Evolutionary conservation across 345 rosid species (phyloP).

Genomic region (Hirschfeldia incana): DNA sequence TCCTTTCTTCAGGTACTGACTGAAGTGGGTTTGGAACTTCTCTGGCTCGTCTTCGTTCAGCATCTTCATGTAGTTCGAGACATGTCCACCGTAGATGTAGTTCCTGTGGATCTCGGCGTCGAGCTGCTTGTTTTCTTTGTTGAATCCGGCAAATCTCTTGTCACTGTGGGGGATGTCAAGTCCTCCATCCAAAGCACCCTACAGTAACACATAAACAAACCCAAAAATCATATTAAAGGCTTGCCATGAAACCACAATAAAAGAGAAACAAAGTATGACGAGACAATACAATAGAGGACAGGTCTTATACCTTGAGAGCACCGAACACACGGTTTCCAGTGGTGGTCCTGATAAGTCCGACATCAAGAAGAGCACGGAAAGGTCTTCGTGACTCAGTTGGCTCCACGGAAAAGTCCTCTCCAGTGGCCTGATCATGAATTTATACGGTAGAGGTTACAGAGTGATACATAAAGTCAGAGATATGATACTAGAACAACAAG

Average conservation of each 20-base stretch:
- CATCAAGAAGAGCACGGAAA: constrained; percentile 82
- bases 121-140: not conserved
- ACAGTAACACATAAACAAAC: not conserved
- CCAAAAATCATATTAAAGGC: not conserved
- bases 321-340: constrained; percentile 81
- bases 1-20: constrained; percentile 54
- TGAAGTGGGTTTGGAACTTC: constrained; percentile 67
- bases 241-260: not conserved
- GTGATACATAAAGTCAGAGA: not conserved
- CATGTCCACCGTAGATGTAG: constrained; percentile 11
- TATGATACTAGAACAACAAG: not conserved
- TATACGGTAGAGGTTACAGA: not conserved
- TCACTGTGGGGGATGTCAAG: constrained; percentile 80
- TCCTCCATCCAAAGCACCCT: constrained; percentile 65
- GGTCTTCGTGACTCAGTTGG: constrained; percentile 70
- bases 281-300: not conserved
- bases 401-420: constrained; percentile 73
- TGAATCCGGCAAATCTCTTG: constrained; percentile 58
- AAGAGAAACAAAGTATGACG: not conserved
- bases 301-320: constrained; percentile 57
- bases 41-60: constrained; percentile 69
- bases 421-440: constrained; percentile 14
- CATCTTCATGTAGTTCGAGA: constrained; percentile 62
- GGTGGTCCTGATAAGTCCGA: constrained; percentile 66
- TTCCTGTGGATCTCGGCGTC: not conserved